phyloP scores from a whole-genome alignment of 371 early-diverging fungal genomes.

The Haplosporangium sp. region DNA sequence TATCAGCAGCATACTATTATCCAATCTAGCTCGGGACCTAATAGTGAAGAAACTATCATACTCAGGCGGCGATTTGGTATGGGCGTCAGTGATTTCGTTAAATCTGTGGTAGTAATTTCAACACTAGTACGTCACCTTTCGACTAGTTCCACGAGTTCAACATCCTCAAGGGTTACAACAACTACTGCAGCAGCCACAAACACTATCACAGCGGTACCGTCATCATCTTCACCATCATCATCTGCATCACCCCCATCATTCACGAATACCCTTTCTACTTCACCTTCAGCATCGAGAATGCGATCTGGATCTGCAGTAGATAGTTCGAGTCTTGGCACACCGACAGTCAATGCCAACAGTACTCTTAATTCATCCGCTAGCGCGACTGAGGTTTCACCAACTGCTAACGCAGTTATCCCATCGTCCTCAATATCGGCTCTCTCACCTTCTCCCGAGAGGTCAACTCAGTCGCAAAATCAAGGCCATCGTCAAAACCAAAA shows the following conservation, averaged over 20 bases:
- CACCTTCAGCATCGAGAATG: slow-evolving; percentile 10
- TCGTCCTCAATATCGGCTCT: neutral
- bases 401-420: neutral
- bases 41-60: slow-evolving; percentile 21
- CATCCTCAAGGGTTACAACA: neutral
- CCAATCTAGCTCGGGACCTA: slow-evolving; percentile 3
- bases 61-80: slow-evolving; percentile 43
- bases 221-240: slow-evolving; percentile 7
- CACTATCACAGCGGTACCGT: neutral
- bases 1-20: slow-evolving; percentile 15
- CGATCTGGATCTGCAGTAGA: slow-evolving; percentile 25
- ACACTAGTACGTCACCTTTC: slow-evolving; percentile 41
- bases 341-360: neutral
- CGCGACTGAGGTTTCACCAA: slow-evolving; percentile 8
- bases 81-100: slow-evolving; percentile 49
- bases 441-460: slow-evolving; percentile 4
- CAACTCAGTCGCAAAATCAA: neutral
- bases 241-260: slow-evolving; percentile 5
- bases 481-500: slow-evolving; percentile 8
- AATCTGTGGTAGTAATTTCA: slow-evolving; percentile 46
- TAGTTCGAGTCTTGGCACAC: slow-evolving; percentile 5
- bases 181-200: neutral
- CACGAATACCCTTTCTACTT: slow-evolving; percentile 2
- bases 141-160: slow-evolving; percentile 2
- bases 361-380: slow-evolving; percentile 1